Evolutionary conservation across 2,329 filamentous ascomycete species (phyloP), one percentile per base, ranked within the genome.

Genomic region (Trichoderma semiorbis): DNA sequence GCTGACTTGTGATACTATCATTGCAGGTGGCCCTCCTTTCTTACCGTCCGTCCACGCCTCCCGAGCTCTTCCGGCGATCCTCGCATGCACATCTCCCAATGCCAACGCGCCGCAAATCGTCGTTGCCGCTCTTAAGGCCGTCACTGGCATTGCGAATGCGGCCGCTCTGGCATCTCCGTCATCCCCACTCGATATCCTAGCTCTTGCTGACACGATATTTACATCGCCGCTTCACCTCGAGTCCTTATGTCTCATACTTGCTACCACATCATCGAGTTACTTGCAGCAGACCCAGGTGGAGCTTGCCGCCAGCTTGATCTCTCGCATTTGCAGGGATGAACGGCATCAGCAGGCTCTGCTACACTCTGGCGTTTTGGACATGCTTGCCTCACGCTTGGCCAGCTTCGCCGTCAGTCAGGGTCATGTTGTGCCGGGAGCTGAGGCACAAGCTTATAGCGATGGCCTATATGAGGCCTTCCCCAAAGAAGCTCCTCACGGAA

Each of bases 1-100:
- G 32, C 39, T 72, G 24, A 69, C 58, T 6, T 47, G 8, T 43
- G 21, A 43, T 50, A 24, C 61, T 69, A 24, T 34, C 47, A 8
- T 78, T 61, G 30, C 57, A 97, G 94, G 92, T 75, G 95, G 95
- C 7, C 89, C 93, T 58, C 84, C 91, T 18, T 97, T 96, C 80
- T 87, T 97, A 55, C 83, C 86, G 7, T 92, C 94, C 18, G 85
- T 98, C 32, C 85, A 94, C 73, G 87, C 90, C 30, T 90, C 90
- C 69, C 85, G 86, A 72, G 86, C 90, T 11, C 83, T 97, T n/a
- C 86, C 90, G 8, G 87, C 88, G n/a, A 85, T 97, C 71, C 84
- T 97, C 72, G 84, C 88, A 75, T 89, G 90, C 72, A 83, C 94
- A n/a, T 91, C 91, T 53, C 90, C 92, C 0, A 83, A 81, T 71